A percentile compares a stretch with the other conserved stretches of the same genome.
Evolutionary conservation across 2,329 filamentous ascomycete species (phyloP).

Genomic region (Ustulina deusta): DNA sequence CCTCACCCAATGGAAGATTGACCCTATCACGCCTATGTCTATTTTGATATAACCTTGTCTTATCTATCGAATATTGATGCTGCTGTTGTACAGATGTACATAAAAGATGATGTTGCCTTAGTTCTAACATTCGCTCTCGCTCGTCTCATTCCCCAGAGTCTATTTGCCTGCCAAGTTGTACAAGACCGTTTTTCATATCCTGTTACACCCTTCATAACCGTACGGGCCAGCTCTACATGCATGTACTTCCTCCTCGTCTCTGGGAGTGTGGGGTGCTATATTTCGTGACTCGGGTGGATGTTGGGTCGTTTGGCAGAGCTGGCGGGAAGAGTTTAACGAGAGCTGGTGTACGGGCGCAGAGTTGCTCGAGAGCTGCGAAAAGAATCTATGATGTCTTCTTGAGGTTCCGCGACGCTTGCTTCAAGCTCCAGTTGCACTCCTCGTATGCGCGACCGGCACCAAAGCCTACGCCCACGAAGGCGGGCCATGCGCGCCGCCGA

Average conservation of each 20-base stretch:
- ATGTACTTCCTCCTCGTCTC: background rate
- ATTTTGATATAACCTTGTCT: slow-evolving; percentile 30
- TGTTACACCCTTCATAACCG: slow-evolving; percentile 7
- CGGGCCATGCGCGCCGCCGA: slow-evolving; percentile 97
- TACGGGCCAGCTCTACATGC: slow-evolving; percentile 1
- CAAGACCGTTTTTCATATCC: slow-evolving; percentile 22
- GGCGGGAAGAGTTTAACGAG: slow-evolving; percentile 7
- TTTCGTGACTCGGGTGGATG: slow-evolving; percentile 23
- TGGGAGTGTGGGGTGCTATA: background rate
- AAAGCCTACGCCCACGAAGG: slow-evolving; percentile 93
- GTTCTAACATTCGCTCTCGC: slow-evolving; percentile 32
- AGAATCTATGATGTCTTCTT: slow-evolving; percentile 59
- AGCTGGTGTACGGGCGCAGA: slow-evolving; percentile 18
- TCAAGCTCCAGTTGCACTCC: slow-evolving; percentile 89
- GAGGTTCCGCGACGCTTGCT: slow-evolving; percentile 69
- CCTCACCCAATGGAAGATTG: slow-evolving; percentile 2
- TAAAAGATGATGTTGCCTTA: slow-evolving; percentile 28
- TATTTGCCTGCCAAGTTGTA: slow-evolving; percentile 27
- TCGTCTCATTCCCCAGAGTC: slow-evolving; percentile 19
- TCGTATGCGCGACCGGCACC: slow-evolving; percentile 97
- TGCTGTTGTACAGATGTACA: slow-evolving; percentile 42
- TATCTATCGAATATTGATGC: slow-evolving; percentile 37
- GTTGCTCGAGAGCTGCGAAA: background rate
- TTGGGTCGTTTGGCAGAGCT: slow-evolving; percentile 18
- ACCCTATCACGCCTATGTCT: slow-evolving; percentile 20